Base-by-base conservation (phyloP, 768 basidiomycete species). In the Phlebiopsis gigantea region DNA sequence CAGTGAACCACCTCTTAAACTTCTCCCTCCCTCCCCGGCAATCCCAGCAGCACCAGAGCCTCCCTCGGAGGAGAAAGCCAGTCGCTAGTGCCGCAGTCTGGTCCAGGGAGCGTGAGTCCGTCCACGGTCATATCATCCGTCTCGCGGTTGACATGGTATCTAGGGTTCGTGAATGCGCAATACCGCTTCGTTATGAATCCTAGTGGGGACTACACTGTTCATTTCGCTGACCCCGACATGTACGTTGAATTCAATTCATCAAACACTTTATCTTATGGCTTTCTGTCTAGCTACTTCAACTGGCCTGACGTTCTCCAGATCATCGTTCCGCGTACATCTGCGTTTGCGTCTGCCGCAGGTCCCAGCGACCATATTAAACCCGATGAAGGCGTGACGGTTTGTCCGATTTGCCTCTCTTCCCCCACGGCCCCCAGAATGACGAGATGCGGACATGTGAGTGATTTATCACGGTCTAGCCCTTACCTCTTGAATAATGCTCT, bases 201-300 rank as follows among this genome's bases (percentile, higher is more conserved):
- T 1, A 84, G 78, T 41, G 90, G 91, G n/a, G 80, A 84, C 62
- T 95, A 97, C 68, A 92, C 94, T 17, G 95, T 90, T 5, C 94
- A 97, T 71, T 95, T 98, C 68, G 93, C 93, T 42, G 95, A 98
- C 71, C 93, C 97, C 30, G 97, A 99, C 72, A 95, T 98, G 89
- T 90, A 71, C 66, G 90, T 77, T 50, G 60, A 46, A 61, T 54
- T 1, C 12, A 19, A 39, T 49, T 67, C 60, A 17, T 53, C 15
- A 42, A 50, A 8, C 51, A 50, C 30, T 58, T 58, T 29, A 42
- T 42, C 49, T 30, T n/a, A n/a, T 57, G 45, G 58, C 53, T 21
- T 43, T 53, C 44, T 59, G 14, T 17, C 4, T 58, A 97, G 94
- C 66, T 94, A 88, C 75, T 91, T 96, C 70, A 91, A 94, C 76